Evolutionary conservation across 768 basidiomycete species (phyloP), one percentile per base, ranked within the genome.

Genomic region (Tricholoma matsutake): DNA sequence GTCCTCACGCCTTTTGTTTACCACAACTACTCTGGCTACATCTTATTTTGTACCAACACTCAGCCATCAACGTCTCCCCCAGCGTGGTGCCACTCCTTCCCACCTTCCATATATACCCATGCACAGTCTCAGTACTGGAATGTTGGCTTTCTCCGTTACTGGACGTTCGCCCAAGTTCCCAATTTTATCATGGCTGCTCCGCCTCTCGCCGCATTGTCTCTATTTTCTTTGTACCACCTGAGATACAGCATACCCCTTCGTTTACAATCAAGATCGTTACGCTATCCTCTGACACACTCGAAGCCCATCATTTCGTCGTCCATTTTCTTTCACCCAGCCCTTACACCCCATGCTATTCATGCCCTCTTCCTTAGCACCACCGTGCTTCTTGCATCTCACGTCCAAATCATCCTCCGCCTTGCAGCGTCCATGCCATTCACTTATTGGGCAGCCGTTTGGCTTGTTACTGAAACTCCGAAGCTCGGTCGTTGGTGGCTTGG

Each of bases 61-160:
- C n/a, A 65, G 29, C 3, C 59, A 61, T 28, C 59, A 32, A 3
- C 58, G 61, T 28, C 59, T 29, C 63, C 68, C 29, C 72, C 76
- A 8, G 67, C 56, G 4, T 98, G 96, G 96, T 98, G 96, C 73
- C 56, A 71, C 2, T 61, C 70, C 0, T 41, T 69, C 22, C 68
- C 86, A 5, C 94, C 94, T 0, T 83, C 85, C 13, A 86, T 93
- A 58, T 99, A 98, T 72, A 76, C 83, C 9, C 84, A 92, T 68
- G 90, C 91, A 2, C 96, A 99, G 71, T 75, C 75, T 4, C 78
- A 81, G 57, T 98, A 98, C 72, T 99, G 96, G 97, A 80, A 90
- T 69, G 76, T 82, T 47, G 94, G 96, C 14, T 84, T 96, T 64
- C 73, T 99, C 62, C 83, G 79, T 2, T 98, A 98, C 73, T 99